A percentile compares a stretch with the other conserved stretches of the same genome.
Conservation (phyloP, 1,284 basidiomycete genomes). For the Pholiota adiposa region DNA sequence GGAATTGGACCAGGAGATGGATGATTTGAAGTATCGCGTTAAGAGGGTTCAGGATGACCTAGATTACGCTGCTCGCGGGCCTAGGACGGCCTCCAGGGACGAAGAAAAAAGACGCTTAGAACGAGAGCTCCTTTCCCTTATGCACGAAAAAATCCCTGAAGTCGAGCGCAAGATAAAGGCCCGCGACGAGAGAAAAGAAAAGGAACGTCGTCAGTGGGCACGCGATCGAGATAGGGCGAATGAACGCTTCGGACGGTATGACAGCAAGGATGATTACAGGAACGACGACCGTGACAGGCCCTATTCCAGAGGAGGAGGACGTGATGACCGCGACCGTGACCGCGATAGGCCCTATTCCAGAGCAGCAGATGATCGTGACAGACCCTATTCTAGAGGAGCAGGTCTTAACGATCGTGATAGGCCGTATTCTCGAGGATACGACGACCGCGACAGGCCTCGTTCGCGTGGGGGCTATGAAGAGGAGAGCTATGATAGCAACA, state of each 20-base stretch:
- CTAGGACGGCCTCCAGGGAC: slow-evolving; percentile 77
- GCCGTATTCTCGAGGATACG: slow-evolving; percentile 25
- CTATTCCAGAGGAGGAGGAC: slow-evolving; percentile 18
- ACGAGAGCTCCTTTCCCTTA: slow-evolving; percentile 84
- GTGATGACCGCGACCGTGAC: slow-evolving; percentile 38
- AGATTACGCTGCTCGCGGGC: slow-evolving; percentile 85
- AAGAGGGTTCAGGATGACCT: slow-evolving; percentile 92
- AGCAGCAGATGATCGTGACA: slow-evolving; percentile 37
- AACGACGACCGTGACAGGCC: slow-evolving; percentile 30
- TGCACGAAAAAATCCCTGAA: slow-evolving; percentile 93
- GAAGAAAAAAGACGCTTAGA: slow-evolving; percentile 89
- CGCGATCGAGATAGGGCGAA: slow-evolving; percentile 88
- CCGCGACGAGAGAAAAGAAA: slow-evolving; percentile 70
- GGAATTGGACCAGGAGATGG: slow-evolving; percentile 87
- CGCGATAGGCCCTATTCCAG: slow-evolving; percentile 17
- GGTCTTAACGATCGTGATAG: slow-evolving; percentile 17
- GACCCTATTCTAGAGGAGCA: slow-evolving; percentile 4
- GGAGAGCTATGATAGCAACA: slow-evolving; percentile 21
- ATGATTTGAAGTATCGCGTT: slow-evolving; percentile 87
- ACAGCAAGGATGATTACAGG: slow-evolving; percentile 41
- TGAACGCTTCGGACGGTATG: slow-evolving; percentile 75
- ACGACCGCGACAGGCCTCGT: slow-evolving; percentile 33
- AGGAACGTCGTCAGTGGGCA: slow-evolving; percentile 80
- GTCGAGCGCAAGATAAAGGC: slow-evolving; percentile 87
- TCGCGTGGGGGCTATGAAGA: slow-evolving; percentile 17